These are phyloP conservation scores for Phanerochaete sordida DNA, from an alignment of 768 basidiomycete genomes.

Conservation along the genomic window DNA sequence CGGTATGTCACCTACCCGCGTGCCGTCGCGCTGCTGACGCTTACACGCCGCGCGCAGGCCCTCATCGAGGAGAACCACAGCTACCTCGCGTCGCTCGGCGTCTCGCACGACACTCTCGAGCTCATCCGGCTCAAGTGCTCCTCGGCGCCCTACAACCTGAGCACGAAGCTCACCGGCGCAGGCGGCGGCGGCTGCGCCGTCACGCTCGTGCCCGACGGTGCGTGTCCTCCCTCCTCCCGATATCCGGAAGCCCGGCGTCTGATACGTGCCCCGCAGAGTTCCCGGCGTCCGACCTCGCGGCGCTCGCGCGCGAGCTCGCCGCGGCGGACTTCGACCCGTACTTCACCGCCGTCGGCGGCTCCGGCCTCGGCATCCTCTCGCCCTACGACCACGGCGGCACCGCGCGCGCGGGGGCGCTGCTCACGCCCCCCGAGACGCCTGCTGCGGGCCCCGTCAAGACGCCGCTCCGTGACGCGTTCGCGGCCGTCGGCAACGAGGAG, in stretches of 20 bases:
- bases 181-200: constrained; percentile 99
- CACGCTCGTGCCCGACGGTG: constrained; percentile 91
- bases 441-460: constrained; percentile 19
- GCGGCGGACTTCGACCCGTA: constrained; percentile 75
- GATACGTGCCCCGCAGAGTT: constrained; percentile 54
- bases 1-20: constrained; percentile 47
- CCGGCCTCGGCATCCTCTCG: constrained; percentile 83
- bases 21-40: not conserved
- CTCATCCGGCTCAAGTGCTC: constrained; percentile 69
- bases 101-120: constrained; percentile 89
- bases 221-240: constrained; percentile 22
- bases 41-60: constrained; percentile 38
- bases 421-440: constrained; percentile 21
- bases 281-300: constrained; percentile 49
- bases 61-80: constrained; percentile 89
- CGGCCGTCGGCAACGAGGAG: constrained; percentile 35
- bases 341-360: constrained; percentile 90
- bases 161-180: constrained; percentile 95
- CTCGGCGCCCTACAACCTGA: constrained; percentile 60
- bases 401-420: not conserved
- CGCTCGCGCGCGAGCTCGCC: constrained; percentile 58
- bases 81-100: constrained; percentile 79
- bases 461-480: constrained; percentile 37
- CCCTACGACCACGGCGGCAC: constrained; percentile 30
- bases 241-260: not conserved